Conservation (phyloP, 2,329 filamentous ascomycete species). For the Tolypocladium paradoxum region DNA sequence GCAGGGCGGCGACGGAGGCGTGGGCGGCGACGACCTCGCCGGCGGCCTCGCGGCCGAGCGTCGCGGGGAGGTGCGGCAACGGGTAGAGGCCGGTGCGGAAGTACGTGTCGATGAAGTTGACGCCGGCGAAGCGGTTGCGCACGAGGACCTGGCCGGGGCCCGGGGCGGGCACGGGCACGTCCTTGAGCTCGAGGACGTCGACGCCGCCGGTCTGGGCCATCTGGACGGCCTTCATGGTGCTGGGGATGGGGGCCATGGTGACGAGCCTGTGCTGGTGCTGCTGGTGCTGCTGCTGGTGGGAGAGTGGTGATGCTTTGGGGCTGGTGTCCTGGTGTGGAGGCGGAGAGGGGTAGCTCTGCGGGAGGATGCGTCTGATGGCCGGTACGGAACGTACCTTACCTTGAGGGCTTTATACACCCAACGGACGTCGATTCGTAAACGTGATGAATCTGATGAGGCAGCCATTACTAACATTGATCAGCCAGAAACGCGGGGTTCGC, state of each 20-base stretch:
- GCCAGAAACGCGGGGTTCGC: too few species aligned
- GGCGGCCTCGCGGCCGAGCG: conserved; percentile 69
- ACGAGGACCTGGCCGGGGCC: conserved; percentile 66
- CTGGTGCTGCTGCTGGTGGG: neutral
- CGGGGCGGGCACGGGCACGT: conserved; percentile 56
- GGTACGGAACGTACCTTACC: neutral
- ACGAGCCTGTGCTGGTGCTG: too few species aligned
- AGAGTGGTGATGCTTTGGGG: neutral
- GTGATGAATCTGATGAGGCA: too few species aligned
- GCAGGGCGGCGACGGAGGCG: conserved; percentile 37
- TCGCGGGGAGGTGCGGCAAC: conserved; percentile 54
- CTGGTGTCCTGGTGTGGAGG: neutral
- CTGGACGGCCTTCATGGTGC: conserved; percentile 59
- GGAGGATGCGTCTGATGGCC: neutral
- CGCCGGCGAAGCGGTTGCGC: conserved; percentile 67
- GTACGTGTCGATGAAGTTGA: conserved; percentile 90
- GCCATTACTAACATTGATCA: too few species aligned
- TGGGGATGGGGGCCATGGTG: conserved; percentile 59
- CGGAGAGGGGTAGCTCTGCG: neutral
- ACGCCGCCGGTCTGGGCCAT: conserved; percentile 54
- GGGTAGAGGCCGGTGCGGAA: conserved; percentile 78
- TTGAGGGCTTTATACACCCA: too few species aligned
- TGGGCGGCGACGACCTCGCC: conserved; percentile 58
- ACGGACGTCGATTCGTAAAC: too few species aligned
- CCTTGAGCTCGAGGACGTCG: conserved; percentile 61